Base-by-base conservation (phyloP, 2,329 filamentous ascomycete genomes). In the Bipolaris sorokiniana region DNA sequence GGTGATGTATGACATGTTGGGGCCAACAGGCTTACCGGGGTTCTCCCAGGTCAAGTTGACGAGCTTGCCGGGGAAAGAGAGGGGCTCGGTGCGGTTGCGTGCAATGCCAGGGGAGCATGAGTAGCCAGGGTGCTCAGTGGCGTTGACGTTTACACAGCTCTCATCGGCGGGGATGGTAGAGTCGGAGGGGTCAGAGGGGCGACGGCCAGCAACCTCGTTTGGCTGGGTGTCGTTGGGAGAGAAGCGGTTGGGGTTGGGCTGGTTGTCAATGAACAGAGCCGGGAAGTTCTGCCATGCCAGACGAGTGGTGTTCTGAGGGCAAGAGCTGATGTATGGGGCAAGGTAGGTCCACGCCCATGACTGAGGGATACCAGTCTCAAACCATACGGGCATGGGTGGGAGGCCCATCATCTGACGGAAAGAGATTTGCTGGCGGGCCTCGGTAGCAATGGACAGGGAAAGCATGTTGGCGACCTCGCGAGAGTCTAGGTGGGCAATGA, bases 211-310 rank as follows among this genome's bases (percentile, higher is more conserved):
- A 0, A 88, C 89, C 76, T 91, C 89, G 64, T 87, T 88, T 64
- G 79, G 81, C 1, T 81, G 83, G 6, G 83, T 84, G 60, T 85
- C 76, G 3, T 88, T 85, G 13, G 85, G 85, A 53, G 90, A 85
- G 71, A 87, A 80, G 23, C 88, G 85, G 57, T 86, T 86, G 20
- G 88, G 83, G 76, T 93, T 94, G 2, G 91, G 88, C 72, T 94
- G 88, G 78, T 94, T 93, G 28, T 89, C 79, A 48, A 95, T 81
- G 65, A 83, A 81, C 15, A 95, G 78, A 0, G 84, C 82, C 0
- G 91, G 91, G 79, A 91, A 93, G 79, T 96, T 96, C 73, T 94
- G 89, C 91, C 91, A 96, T 22, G 87, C 83, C 28, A 96, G 80
- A 6, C 90, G 86, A 1, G 90, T 94, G 64, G 88, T 87, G 72